Base-by-base conservation (phyloP, 2,329 filamentous ascomycete species). In the Diaporthe nobilis region DNA sequence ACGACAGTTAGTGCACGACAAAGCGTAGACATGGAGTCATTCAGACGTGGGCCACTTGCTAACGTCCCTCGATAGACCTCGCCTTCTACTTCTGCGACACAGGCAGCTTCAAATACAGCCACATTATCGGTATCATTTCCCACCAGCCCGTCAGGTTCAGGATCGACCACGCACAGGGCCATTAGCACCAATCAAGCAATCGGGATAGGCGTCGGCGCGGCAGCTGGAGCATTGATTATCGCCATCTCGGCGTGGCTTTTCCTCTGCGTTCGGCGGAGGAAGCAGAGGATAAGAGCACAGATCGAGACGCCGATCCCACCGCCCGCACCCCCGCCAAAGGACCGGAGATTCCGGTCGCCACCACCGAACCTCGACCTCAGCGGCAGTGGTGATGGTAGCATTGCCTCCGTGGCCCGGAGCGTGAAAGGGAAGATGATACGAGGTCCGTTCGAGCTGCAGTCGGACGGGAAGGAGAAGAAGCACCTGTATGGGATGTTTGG, bases 121-220 rank as follows among this genome's bases (percentile, higher is more conserved):
- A 63, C 57, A 20, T 51, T 63, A 12, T 22, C 57, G 12, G 22
- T 63, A n/a, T 9, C 71, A 34, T 28, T 28, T 31, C 57, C 75
- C 20, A 58, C 72, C 37, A 60, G 44, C 49, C 9, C 71, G 12
- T 17, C 71, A 9, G 28, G 61, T 8, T 42, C 71, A 63, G 51
- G 65, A 31, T 60, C 53, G 22, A 22, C 47, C 17, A 49, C 75
- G 73, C 28, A 79, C 22, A 47, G 31, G n/a, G 42, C 77, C 44
- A 55, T 82, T 39, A 77, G 77, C 77, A 79, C 78, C 57, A 72
- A 75, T 6, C 75, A 79, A 34, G 78, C 77, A 44, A 77, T 81
- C 37, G 81, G 80, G 28, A 81, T 81, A 68, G 80, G 75, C 15
- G 72, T 81, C 47, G 81, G 80, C n/a, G 78, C 78, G 9, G 80